Percentiles rank a stretch among this genome's conserved stretches.
Evolutionary conservation across 768 basidiomycete species (phyloP).

Genomic region (Kwoniella europaea): DNA sequence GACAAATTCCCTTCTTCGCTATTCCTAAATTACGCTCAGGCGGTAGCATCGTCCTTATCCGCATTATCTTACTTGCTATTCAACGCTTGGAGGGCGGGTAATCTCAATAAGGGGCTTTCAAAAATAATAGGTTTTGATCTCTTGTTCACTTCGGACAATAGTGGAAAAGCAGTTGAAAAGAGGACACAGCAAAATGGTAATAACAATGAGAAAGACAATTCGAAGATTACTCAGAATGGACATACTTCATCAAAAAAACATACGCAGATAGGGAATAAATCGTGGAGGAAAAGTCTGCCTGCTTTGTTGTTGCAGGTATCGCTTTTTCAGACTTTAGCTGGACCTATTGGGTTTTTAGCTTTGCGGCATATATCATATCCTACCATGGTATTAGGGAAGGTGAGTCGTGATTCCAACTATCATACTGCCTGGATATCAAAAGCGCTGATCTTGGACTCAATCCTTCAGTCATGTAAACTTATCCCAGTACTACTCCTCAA

Average conservation of each 20-base stretch:
- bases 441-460: slow-evolving; percentile 2
- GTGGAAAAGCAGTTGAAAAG: not conserved
- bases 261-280: not conserved
- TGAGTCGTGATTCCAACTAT: slow-evolving; percentile 18
- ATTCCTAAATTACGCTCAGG: slow-evolving; percentile 55
- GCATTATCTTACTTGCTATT: slow-evolving; percentile 47
- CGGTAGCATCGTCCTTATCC: slow-evolving; percentile 49
- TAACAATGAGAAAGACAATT: not conserved
- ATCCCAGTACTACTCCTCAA: slow-evolving; percentile 96
- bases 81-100: slow-evolving; percentile 39
- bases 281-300: slow-evolving; percentile 37
- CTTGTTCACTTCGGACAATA: not conserved
- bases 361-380: slow-evolving; percentile 97
- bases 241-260: not conserved
- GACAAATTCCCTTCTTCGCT: slow-evolving; percentile 56
- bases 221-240: not conserved
- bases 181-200: slow-evolving; percentile 1
- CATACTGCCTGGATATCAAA: not conserved
- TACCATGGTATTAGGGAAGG: slow-evolving; percentile 95
- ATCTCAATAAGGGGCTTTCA: slow-evolving; percentile 10
- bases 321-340: slow-evolving; percentile 82
- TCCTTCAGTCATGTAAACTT: slow-evolving; percentile 81
- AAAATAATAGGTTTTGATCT: slow-evolving; percentile 31
- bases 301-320: slow-evolving; percentile 70
- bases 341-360: slow-evolving; percentile 94